Evolutionary conservation across 495 filamentous ascomycete genomes (phyloP), one percentile per base, ranked within the genome.

Genomic region (Sabuloglossum arenarium): DNA sequence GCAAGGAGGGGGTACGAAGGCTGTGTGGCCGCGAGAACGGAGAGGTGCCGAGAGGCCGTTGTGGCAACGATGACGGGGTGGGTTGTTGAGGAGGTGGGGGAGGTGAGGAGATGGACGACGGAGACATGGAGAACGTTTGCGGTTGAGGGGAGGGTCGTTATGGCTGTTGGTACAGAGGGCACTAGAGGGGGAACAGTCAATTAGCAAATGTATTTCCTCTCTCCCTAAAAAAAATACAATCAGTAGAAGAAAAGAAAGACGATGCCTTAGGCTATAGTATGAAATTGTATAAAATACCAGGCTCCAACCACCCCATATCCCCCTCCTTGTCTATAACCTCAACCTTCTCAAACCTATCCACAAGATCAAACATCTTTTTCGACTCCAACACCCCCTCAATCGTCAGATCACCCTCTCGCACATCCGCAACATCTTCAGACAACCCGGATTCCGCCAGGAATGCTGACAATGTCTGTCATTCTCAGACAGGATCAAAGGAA

Each of bases 351-450:
- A 81, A 78, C 1, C 66, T 64, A 25, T 73, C 59, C 34, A 65
- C 77, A 21, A 79, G 61, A 60, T 85, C 82, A 57, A 76, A 85
- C 0, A 68, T 65, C 58, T 73, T 73, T 66, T 85, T 85, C 64
- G 85, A 81, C 50, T 81, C 73, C 37, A 85, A 69, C 46, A 85
- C 67, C 53, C 72, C 66, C 57, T 85, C 81, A 47, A 85, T 72
- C 11, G 81, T 82, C 61, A 81, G 68, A 47, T 71, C 70, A 43
- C 69, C 67, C 31, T 64, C 65, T 10, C 59, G 50, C 6, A 58
- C 56, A 11, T 62, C 63, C 39, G 70, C 75, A 12, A 73, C 71
- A 58, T 71, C 71, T 10, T 61, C 59, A 4, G 73, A 65, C 19
- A 85, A 70, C 19, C 71, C 72, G 12, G 81, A 79, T 66, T 85